Conservation (phyloP, 1,139 yeast genomes). For the Geotrichum klebahnii region DNA sequence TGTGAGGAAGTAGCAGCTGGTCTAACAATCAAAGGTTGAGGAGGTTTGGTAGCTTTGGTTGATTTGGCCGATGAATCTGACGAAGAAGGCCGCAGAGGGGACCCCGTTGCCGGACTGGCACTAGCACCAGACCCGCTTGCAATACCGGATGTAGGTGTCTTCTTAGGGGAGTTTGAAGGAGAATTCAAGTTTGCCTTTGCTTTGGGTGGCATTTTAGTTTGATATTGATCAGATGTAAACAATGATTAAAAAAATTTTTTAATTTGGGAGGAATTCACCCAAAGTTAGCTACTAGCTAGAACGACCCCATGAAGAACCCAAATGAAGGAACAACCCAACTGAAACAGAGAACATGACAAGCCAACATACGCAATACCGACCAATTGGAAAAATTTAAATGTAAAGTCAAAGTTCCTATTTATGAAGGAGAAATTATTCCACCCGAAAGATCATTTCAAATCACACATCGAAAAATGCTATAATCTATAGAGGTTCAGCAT, state of each 20-base stretch:
- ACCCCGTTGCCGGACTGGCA: conserved; percentile 5
- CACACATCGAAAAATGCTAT: too few relatives aligned
- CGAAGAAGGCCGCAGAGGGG: conserved; percentile 10
- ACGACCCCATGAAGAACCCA: too few relatives aligned
- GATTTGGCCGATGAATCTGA: not conserved
- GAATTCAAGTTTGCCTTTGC: conserved; percentile 18
- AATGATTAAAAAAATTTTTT: not conserved
- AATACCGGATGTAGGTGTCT: conserved; percentile 3
- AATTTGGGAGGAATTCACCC: too few relatives aligned
- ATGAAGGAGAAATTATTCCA: too few relatives aligned
- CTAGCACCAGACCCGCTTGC: not conserved
- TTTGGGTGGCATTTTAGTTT: conserved; percentile 19
- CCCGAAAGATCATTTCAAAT: too few relatives aligned
- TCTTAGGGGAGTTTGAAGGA: conserved; percentile 9
- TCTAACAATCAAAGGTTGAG: conserved; percentile 27
- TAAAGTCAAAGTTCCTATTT: too few relatives aligned
- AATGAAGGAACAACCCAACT: too few relatives aligned
- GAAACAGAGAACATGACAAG: too few relatives aligned
- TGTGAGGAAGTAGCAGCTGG: conserved; percentile 33
- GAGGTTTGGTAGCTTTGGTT: conserved; percentile 7
- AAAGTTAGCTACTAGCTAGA: too few relatives aligned
- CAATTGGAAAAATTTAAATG: too few relatives aligned
- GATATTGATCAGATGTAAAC: not conserved
- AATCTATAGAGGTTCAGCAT: too few relatives aligned
- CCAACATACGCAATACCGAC: too few relatives aligned